Conservation (phyloP, 495 filamentous ascomycete genomes). For the Thozetella sp. region DNA sequence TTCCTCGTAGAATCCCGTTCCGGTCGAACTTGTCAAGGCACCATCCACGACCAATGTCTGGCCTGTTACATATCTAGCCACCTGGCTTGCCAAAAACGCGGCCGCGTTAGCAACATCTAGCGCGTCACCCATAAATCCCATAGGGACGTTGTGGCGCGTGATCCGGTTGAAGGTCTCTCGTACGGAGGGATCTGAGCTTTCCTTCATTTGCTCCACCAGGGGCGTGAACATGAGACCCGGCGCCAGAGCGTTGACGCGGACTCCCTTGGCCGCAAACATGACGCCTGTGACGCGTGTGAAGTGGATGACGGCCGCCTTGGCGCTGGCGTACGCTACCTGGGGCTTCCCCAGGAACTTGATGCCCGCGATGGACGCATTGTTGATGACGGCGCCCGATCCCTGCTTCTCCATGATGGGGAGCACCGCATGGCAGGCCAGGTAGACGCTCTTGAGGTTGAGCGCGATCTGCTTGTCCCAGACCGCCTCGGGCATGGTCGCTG, state of each 20-base stretch:
- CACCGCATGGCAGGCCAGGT: constrained; percentile 15
- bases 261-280: constrained; percentile 43
- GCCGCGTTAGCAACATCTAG: constrained; percentile 48
- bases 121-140: constrained; percentile 27
- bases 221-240: constrained; percentile 51
- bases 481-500: constrained; percentile 47
- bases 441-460: constrained; percentile 55
- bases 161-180: constrained; percentile 25
- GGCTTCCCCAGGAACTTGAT: constrained; percentile 56
- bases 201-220: constrained; percentile 13
- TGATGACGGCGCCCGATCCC: not conserved
- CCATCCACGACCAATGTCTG: constrained; percentile 45
- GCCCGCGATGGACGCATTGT: constrained; percentile 36
- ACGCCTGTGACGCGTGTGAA: constrained; percentile 52
- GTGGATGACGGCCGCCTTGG: constrained; percentile 49
- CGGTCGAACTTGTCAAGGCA: not conserved
- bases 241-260: constrained; percentile 53
- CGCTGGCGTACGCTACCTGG: constrained; percentile 52
- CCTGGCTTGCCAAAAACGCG: constrained; percentile 43
- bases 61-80: constrained; percentile 42
- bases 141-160: constrained; percentile 34
- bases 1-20: not conserved
- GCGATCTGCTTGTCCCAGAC: constrained; percentile 51
- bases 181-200: not conserved
- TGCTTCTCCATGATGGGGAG: constrained; percentile 2